These are phyloP conservation scores for Ophiostoma angusticollis DNA, from an alignment of 2,329 filamentous ascomycete species.

Conservation along the genomic window DNA sequence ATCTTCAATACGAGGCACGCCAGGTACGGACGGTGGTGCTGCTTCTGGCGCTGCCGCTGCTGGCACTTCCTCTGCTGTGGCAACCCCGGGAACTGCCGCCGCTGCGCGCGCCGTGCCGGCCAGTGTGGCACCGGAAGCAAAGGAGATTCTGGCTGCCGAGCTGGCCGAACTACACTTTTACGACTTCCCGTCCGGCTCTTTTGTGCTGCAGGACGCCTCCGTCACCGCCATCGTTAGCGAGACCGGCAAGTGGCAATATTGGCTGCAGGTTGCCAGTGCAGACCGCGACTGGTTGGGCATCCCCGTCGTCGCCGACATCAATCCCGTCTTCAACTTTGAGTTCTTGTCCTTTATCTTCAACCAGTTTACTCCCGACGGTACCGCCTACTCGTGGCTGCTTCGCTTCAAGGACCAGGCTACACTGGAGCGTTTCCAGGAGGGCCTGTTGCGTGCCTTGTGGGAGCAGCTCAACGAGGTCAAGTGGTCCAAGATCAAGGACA, in stretches of 20 bases:
- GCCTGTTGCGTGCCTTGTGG: slow-evolving; percentile 91
- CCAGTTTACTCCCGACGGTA: slow-evolving; percentile 77
- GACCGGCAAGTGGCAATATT: slow-evolving; percentile 86
- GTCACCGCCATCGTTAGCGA: slow-evolving; percentile 75
- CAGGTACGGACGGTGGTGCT: no score
- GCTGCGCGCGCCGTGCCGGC: slow-evolving; percentile 31
- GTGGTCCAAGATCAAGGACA: slow-evolving; percentile 85
- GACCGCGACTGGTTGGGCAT: slow-evolving; percentile 80
- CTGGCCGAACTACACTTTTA: slow-evolving; percentile 83
- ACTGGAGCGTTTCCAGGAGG: slow-evolving; percentile 80
- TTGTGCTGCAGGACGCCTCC: slow-evolving; percentile 63
- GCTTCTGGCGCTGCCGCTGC: slow-evolving; percentile 18
- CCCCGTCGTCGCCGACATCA: slow-evolving; percentile 76
- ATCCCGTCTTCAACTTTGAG: slow-evolving; percentile 97
- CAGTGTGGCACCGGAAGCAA: slow-evolving; percentile 54
- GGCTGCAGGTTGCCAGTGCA: slow-evolving; percentile 70
- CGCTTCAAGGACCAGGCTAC: slow-evolving; percentile 76
- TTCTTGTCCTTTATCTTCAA: slow-evolving; percentile 99
- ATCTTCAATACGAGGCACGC: slow-evolving; percentile 15
- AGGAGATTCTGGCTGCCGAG: slow-evolving; percentile 63
- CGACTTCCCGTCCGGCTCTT: slow-evolving; percentile 77
- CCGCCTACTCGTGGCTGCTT: slow-evolving; percentile 89
- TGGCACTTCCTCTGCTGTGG: not conserved
- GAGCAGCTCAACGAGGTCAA: slow-evolving; percentile 90
- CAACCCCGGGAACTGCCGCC: slow-evolving; percentile 8